Conservation (phyloP, 177 flowering plant species). For the Vitis hybrid region DNA sequence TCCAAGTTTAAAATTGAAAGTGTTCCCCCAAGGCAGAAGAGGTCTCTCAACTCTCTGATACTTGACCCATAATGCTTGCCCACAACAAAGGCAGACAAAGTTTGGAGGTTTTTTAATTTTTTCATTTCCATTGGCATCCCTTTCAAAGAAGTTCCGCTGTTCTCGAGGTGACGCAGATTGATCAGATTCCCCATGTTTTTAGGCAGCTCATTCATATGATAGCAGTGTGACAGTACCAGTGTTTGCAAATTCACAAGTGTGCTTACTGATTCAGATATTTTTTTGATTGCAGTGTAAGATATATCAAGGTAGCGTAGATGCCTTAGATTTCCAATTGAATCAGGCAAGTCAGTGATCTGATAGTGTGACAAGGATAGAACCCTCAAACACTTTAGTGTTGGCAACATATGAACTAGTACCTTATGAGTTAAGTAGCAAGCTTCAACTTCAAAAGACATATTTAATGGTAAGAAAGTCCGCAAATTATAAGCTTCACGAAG, state of each 20-base stretch:
- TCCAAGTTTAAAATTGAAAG: slow-evolving; percentile 20
- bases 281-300: slow-evolving; percentile 18
- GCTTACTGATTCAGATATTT: slow-evolving; percentile 24
- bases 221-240: slow-evolving; percentile 22
- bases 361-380: slow-evolving; percentile 16
- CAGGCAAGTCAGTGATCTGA: slow-evolving; percentile 9
- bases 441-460: not conserved
- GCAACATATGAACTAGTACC: slow-evolving; percentile 8
- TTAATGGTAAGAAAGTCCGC: slow-evolving; percentile 27
- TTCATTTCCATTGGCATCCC: slow-evolving; percentile 15
- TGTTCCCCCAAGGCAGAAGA: slow-evolving; percentile 12
- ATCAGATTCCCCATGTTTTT: slow-evolving; percentile 9
- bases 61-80: slow-evolving; percentile 5
- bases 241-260: slow-evolving; percentile 29
- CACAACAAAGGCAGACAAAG: not conserved
- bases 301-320: slow-evolving; percentile 33
- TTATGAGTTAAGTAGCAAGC: not conserved
- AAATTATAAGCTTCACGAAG: slow-evolving; percentile 9
- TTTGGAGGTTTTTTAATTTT: slow-evolving; percentile 15
- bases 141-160: not conserved
- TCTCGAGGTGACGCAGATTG: slow-evolving; percentile 16
- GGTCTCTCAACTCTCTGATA: slow-evolving; percentile 11
- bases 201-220: slow-evolving; percentile 18
- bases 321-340: slow-evolving; percentile 28
- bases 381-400: slow-evolving; percentile 14